Conservation (phyloP, 2,329 filamentous ascomycete genomes). For the Penicillium sp. region DNA sequence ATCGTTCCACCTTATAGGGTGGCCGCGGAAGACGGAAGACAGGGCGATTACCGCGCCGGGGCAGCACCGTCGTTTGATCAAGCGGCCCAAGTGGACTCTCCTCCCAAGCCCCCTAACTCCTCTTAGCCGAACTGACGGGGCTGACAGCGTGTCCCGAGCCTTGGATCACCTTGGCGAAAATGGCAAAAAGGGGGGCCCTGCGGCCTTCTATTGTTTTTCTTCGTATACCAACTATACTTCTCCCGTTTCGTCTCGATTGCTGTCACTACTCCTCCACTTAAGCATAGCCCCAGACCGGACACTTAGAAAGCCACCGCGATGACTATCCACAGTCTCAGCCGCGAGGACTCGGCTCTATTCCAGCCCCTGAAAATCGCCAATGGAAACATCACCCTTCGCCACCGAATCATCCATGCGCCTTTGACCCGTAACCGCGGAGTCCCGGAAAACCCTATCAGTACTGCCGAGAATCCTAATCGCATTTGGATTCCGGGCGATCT, state of each 20-base stretch:
- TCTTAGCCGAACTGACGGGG: constrained; percentile 22
- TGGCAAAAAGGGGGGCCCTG: not conserved
- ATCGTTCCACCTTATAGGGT: not conserved
- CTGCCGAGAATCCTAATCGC: constrained; percentile 53
- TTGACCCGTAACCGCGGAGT: constrained; percentile 59
- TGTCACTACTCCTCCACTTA: not conserved
- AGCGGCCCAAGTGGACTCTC: constrained; percentile 7
- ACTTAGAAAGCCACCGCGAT: constrained; percentile 16
- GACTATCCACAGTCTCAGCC: constrained; percentile 28
- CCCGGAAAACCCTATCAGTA: constrained; percentile 49
- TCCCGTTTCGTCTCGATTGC: not conserved
- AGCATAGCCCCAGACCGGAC: not conserved
- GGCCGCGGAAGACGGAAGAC: not conserved
- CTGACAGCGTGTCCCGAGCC: constrained; percentile 7
- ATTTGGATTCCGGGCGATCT: constrained; percentile 54
- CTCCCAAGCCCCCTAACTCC: constrained; percentile 14
- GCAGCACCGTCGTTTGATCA: constrained; percentile 17
- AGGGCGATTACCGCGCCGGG: constrained; percentile 10
- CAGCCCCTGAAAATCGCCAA: constrained; percentile 50
- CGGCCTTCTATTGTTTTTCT: constrained; percentile 1
- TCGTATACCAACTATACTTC: not conserved
- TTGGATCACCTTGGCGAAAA: not conserved
- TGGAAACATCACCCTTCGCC: constrained; percentile 54
- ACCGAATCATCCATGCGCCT: constrained; percentile 57
- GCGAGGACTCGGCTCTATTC: constrained; percentile 47